Evolutionary conservation across 352 stramenopile species (phyloP).

Genomic region (Phytophthora pini): DNA sequence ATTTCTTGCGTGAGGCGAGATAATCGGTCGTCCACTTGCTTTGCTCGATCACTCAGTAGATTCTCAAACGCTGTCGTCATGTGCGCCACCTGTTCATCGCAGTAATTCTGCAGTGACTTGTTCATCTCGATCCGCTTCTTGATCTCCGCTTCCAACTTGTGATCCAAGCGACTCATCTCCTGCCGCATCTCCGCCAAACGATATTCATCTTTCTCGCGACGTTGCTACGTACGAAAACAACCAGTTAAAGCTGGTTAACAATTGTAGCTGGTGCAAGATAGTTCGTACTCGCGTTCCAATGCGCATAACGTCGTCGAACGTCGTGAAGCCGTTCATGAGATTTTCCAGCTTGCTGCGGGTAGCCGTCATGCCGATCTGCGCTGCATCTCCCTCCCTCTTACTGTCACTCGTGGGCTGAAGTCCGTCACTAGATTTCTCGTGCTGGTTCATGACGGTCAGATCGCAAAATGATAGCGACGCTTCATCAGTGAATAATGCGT

Average conservation of each 20-base stretch:
- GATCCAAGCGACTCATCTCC: conserved; percentile 91
- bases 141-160: conserved; percentile 92
- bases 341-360: conserved; percentile 86
- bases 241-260: neutral
- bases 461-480: conserved; percentile 29
- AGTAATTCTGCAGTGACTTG: conserved; percentile 92
- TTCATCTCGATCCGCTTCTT: conserved; percentile 96
- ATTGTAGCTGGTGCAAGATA: neutral
- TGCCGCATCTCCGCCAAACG: conserved; percentile 93
- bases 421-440: conserved; percentile 7
- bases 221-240: conserved; percentile 52
- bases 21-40: conserved; percentile 78
- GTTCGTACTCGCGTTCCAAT: conserved; percentile 72
- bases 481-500: conserved; percentile 13
- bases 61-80: conserved; percentile 86
- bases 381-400: conserved; percentile 21
- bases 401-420: neutral
- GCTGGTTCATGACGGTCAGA: conserved; percentile 25
- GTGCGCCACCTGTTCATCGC: conserved; percentile 86
- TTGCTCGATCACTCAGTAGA: conserved; percentile 81
- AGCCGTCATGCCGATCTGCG: conserved; percentile 65
- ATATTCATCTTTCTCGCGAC: conserved; percentile 94
- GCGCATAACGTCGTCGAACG: conserved; percentile 89
- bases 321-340: conserved; percentile 87
- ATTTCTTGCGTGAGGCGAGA: conserved; percentile 81